A percentile compares a stretch with the other conserved stretches of the same genome.
phyloP scores from a whole-genome alignment of 2,329 filamentous ascomycete species.

The Lasiodiplodia sp. region DNA sequence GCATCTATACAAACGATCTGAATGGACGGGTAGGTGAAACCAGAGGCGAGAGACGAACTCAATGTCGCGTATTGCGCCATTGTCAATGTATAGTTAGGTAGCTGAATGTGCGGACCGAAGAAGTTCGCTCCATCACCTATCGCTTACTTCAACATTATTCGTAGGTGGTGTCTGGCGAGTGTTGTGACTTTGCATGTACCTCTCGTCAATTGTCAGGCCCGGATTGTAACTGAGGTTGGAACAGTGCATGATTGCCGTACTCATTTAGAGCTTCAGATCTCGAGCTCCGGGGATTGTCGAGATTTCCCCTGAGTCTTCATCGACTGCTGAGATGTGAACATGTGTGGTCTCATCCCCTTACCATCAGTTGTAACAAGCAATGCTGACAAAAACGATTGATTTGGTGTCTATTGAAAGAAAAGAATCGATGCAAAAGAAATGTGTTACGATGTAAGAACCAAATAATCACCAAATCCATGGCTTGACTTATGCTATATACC shows the following conservation, averaged over 20 bases:
- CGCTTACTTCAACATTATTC: background rate
- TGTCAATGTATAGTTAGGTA: conserved; percentile 19
- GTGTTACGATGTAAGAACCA: background rate
- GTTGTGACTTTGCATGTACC: background rate
- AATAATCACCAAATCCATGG: background rate
- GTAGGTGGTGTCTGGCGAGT: background rate
- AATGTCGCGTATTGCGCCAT: background rate
- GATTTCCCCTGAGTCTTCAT: background rate
- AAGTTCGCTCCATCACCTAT: background rate
- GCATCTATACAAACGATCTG: background rate
- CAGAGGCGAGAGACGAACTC: background rate
- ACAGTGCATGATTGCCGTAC: background rate
- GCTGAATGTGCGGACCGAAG: conserved; percentile 9
- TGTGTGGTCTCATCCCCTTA: background rate
- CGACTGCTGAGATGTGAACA: background rate
- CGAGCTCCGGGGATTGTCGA: background rate
- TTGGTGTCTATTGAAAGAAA: no score
- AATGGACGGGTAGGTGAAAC: conserved; percentile 1
- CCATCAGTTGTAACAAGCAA: background rate
- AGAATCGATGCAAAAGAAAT: no score
- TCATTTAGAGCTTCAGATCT: no score
- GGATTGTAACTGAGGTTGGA: background rate
- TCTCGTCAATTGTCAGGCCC: background rate
- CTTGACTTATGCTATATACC: background rate
- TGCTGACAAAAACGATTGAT: no score